Percentiles rank a stretch among this genome's conserved stretches.
Conservation (phyloP, 2,329 filamentous ascomycete species). For the Ophiosphaerella narmari region DNA sequence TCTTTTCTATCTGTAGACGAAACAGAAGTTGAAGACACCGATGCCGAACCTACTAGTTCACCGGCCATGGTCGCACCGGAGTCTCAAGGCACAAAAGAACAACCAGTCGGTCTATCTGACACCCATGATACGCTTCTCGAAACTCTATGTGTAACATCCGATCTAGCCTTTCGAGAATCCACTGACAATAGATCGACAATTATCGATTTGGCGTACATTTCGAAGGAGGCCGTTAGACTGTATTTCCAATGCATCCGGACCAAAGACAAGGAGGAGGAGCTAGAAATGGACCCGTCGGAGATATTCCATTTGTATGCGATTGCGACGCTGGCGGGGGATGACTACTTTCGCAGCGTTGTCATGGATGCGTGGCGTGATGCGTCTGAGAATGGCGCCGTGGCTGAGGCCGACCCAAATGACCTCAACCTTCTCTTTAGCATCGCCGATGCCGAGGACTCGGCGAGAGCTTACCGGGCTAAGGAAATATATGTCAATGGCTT, state of each 20-base stretch:
- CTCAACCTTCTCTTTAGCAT: background rate
- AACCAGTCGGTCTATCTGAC: too few relatives aligned
- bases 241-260: background rate
- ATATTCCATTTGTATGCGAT: background rate
- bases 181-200: background rate
- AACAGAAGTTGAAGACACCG: too few relatives aligned
- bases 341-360: background rate
- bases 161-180: background rate
- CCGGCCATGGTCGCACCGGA: too few relatives aligned
- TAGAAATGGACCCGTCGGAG: background rate
- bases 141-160: background rate
- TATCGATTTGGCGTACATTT: slow-evolving; percentile 1
- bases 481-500: background rate
- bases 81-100: too few relatives aligned
- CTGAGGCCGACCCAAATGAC: background rate
- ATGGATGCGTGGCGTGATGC: background rate
- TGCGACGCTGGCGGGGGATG: background rate
- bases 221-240: background rate
- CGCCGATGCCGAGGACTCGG: slow-evolving; percentile 4
- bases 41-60: too few relatives aligned
- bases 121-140: background rate
- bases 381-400: background rate
- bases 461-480: background rate
- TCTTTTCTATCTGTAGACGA: too few relatives aligned
- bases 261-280: too few relatives aligned